These are phyloP conservation scores for Amyloporia xantha DNA, from an alignment of 768 basidiomycete genomes.

Conservation along the genomic window DNA sequence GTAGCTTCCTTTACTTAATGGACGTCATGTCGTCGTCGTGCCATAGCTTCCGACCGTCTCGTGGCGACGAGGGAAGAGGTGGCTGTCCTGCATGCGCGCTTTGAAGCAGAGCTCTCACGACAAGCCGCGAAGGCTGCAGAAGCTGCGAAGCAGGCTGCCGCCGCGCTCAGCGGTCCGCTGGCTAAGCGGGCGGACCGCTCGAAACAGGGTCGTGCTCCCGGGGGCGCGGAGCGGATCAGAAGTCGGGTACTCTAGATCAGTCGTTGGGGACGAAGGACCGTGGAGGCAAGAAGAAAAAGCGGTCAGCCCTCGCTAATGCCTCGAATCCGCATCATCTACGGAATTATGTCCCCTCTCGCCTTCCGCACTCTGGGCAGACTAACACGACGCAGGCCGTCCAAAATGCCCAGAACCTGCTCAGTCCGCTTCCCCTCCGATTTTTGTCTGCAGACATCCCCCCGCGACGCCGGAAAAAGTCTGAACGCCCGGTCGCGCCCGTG, in stretches of 20 bases:
- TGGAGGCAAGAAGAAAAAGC: constrained; percentile 84
- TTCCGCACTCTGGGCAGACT: constrained; percentile 41
- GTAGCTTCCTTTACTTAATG: constrained; percentile 9
- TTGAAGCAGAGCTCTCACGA: constrained; percentile 67
- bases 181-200: constrained; percentile 33
- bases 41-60: constrained; percentile 65
- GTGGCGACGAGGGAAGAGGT: constrained; percentile 66
- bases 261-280: constrained; percentile 19
- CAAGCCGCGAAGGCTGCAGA: constrained; percentile 54
- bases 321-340: constrained; percentile 93
- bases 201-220: constrained; percentile 27
- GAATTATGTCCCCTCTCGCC: constrained; percentile 86
- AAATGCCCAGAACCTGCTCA: constrained; percentile 43
- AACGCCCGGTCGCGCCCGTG: constrained; percentile 19
- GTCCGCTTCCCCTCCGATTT: constrained; percentile 59
- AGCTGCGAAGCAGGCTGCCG: constrained; percentile 43
- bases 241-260: constrained; percentile 34
- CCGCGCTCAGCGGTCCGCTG: constrained; percentile 28
- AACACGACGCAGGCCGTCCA: constrained; percentile 33
- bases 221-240: constrained; percentile 27
- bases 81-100: constrained; percentile 52
- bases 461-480: constrained; percentile 27
- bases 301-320: constrained; percentile 83
- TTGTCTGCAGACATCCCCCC: constrained; percentile 62
- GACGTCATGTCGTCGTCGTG: constrained; percentile 1